A percentile compares a stretch with the other conserved stretches of the same genome.
These are phyloP conservation scores for Helianthus tuberosus DNA, from an alignment of 129 eudicot species.

Conservation along the genomic window DNA sequence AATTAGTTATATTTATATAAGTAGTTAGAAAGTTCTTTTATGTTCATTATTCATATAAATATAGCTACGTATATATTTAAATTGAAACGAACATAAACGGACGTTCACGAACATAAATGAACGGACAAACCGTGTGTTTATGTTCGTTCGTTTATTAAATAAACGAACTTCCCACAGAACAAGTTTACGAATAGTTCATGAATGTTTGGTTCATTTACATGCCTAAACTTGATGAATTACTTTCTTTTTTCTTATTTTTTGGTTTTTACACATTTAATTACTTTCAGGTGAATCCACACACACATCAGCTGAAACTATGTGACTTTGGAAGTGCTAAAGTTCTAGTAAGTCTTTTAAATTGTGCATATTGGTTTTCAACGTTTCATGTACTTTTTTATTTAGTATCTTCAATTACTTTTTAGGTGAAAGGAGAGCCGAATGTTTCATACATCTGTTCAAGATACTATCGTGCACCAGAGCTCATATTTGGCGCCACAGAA, in stretches of 20 bases:
- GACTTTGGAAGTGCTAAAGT: conserved; percentile 99
- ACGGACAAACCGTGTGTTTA: too few relatives aligned
- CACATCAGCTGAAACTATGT: conserved; percentile 96
- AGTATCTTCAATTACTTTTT: conserved; percentile 17
- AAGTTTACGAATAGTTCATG: too few relatives aligned
- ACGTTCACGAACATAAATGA: too few relatives aligned
- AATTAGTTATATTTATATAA: too few relatives aligned
- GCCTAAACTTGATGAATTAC: conserved; percentile 13
- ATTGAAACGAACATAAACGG: too few relatives aligned
- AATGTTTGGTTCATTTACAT: too few relatives aligned
- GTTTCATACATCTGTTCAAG: conserved; percentile 98
- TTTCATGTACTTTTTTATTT: conserved; percentile 19
- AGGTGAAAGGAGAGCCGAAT: conserved; percentile 99
- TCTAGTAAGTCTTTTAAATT: conserved; percentile 59
- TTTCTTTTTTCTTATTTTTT: conserved; percentile 6
- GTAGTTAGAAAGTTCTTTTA: too few relatives aligned
- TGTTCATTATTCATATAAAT: too few relatives aligned
- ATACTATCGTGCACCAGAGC: conserved; percentile 99
- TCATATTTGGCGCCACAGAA: conserved; percentile 97
- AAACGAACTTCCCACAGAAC: too few relatives aligned
- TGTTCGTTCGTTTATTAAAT: too few relatives aligned
- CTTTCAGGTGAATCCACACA: conserved; percentile 97
- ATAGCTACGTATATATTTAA: too few relatives aligned
- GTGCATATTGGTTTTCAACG: conserved; percentile 9
- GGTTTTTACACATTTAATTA: neutral